Base-by-base conservation (phyloP, 2,329 filamentous ascomycete genomes). In the Pestalotiopsis sp. region DNA sequence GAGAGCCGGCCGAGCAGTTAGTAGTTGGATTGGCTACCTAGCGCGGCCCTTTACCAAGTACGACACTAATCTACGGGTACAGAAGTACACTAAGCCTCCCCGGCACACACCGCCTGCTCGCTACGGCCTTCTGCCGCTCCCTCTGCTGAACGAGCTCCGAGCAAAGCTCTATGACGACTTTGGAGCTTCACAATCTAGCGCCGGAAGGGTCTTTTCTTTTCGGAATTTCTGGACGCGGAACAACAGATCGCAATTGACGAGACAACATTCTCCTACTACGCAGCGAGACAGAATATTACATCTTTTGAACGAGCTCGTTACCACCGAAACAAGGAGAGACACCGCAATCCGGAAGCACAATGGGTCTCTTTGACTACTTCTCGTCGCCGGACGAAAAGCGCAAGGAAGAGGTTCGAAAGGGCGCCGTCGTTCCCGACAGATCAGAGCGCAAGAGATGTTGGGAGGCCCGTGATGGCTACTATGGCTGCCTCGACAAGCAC, bases 381-480 rank as follows among this genome's bases (percentile, higher is more conserved):
- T 75, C 80, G 66, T 80, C 83, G 27, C 72, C 76, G 23, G 79
- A 81, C 62, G 78, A 81, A 71, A 85, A 85, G 79, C 83, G 84
- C 74, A 85, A 83, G 73, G 82, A 86, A 71, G 85, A 86, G 73
- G 84, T 89, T 73, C 87, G 87, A 78, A 80, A 80, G 71, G 88
- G 88, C 74, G 80, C 83, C 72, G 85, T 95, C 75, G 94, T 95
- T 4, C 96, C 96, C n/a, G 93, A 93, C 77, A 91, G 95, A 72
- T 89, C 87, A 72, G 93, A 95, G 80, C 91, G 96, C 77, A 86
- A 90, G 75, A 86, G 88, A 77, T 99, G 96, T 88, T 99, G 95
- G 92, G 92, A 94, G 76, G 91, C 92, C 61, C 90, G 96, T 73
- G 96, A 99, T 82, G 82, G 83, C 71, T 98, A 96, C 86, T 98